phyloP scores from a whole-genome alignment of 2,329 filamentous ascomycete genomes.

The Domatiomyces catenatus region DNA sequence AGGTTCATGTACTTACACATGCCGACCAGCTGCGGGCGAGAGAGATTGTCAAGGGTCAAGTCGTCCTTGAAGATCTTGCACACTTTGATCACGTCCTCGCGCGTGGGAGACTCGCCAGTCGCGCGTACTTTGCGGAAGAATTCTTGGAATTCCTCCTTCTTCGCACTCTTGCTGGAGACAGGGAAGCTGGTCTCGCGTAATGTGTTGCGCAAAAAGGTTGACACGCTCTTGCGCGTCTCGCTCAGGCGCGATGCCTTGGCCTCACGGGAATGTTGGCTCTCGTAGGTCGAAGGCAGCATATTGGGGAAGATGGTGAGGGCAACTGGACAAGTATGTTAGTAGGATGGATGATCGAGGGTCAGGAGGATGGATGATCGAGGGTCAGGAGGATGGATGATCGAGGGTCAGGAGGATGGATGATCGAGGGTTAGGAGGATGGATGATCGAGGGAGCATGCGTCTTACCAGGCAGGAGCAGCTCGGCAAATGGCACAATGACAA shows the following conservation, averaged over 20 bases:
- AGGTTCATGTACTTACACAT: conserved; percentile 99
- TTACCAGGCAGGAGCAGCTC: conserved; percentile 48
- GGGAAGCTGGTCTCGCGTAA: conserved; percentile 87
- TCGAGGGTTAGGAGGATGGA: no score
- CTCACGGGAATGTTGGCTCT: conserved; percentile 80
- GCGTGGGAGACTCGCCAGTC: conserved; percentile 77
- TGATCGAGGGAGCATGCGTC: background rate
- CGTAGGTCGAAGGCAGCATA: conserved; percentile 90
- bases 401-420: conserved; percentile 28
- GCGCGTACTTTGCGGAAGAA: conserved; percentile 95
- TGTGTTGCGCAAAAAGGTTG: conserved; percentile 73
- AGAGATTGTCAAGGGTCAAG: conserved; percentile 90
- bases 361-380: no score
- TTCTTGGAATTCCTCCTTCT: conserved; percentile 83
- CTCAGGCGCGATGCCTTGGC: conserved; percentile 69
- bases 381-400: conserved; percentile 27
- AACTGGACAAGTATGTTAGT: conserved; percentile 46
- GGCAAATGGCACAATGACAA: conserved; percentile 91
- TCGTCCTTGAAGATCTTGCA: conserved; percentile 99
- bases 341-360: background rate
- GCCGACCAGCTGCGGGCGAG: conserved; percentile 82
- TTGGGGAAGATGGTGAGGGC: conserved; percentile 94
- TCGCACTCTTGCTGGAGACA: conserved; percentile 65
- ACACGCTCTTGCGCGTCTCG: conserved; percentile 83
- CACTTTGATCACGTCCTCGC: conserved; percentile 89